Base-by-base conservation (phyloP, 768 basidiomycete species). In the Lentinula raphanica region DNA sequence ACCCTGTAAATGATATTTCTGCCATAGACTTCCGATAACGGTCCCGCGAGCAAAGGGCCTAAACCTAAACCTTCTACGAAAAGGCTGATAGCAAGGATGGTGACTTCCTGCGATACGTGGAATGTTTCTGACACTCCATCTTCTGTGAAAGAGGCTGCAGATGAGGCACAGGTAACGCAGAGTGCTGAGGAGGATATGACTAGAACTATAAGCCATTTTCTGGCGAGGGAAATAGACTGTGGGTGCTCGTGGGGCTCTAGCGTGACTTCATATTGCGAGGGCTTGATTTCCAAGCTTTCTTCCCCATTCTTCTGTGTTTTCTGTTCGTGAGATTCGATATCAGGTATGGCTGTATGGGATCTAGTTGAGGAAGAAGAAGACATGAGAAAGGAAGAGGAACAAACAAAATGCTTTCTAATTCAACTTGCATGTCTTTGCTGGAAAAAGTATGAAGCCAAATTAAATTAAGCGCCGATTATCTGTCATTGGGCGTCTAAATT, bases 71-170 rank as follows among this genome's bases (percentile, higher is more conserved):
- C 86, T 32, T 79, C 69, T n/a, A 88, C 80, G 60, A 79, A 87
- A 0, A 84, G 65, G 39, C 82, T 82, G 13, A 87, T 75, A 0
- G 81, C 78, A 0, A 85, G 71, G 32, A 84, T 77, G 1, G 82
- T 72, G 31, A 83, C 72, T 28, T 73, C 72, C 40, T 75, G 72
- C 3, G 75, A 72, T 38, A 83, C 76, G 40, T 74, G 68, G 53
- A 86, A 78, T 7, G 79, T 77, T 13, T 66, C 57, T 36, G 83
- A 74, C 40, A 88, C 74, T 0, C 81, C 85, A 1, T 67, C 64
- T 68, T 92, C 88, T 1, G 90, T 82, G 53, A 83, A 84, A 0
- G 82, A 72, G 9, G 86, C 81, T 66, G 83, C 72, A 1, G 82
- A 84, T 1, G 84, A 85, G 12, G 79, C 78, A 64, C 77, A 81